Evolutionary conservation across 371 early-diverging fungal species (phyloP), one percentile per base, ranked within the genome.

Genomic region (Mucor circinelloides): DNA sequence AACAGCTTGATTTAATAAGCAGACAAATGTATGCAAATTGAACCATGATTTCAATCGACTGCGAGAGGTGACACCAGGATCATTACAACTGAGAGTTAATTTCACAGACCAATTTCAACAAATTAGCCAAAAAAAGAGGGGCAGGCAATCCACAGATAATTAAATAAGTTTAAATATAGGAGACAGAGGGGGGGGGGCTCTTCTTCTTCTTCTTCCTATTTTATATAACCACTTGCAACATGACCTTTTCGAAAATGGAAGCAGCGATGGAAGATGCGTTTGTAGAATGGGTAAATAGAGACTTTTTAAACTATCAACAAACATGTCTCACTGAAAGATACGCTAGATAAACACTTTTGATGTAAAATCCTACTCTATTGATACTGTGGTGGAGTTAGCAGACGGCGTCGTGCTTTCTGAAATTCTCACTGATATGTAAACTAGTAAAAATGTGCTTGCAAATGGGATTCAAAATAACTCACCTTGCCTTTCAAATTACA

Each of bases 381-480:
- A 81, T 62, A 81, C 81, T 55, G 81, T 92, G 27, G 82, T 85
- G 40, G 97, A 95, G 81, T 87, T 95, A 44, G 79, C 89, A 59
- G 95, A 95, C 75, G 93, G 95, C 40, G 85, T 87, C 59, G 81
- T 93, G 7, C 78, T 97, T 28, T 90, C 90, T 52, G 94, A 94
- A 60, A 85, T 95, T 36, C 87, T 94, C 21, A 76, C 85, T 12
- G 92, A 93, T 67, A 91, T 97, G 96, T 95, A 89, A 85, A 87
- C 59, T 25, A 32, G n/a, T 7, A 17, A 42, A 27, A 46, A 12
- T 9, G 9, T 1, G 5, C 38, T 25, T 9, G 13, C 10, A 36
- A 13, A 36, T 36, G 13, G 13, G 1, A 10, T 30, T 25, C 17
- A 27, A 5, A n/a, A 17, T 23, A 31, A 17, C 19, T 12, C n/a